These are phyloP conservation scores for Zygosaccharomyces lentus DNA, from an alignment of 805 yeast species.

Conservation along the genomic window DNA sequence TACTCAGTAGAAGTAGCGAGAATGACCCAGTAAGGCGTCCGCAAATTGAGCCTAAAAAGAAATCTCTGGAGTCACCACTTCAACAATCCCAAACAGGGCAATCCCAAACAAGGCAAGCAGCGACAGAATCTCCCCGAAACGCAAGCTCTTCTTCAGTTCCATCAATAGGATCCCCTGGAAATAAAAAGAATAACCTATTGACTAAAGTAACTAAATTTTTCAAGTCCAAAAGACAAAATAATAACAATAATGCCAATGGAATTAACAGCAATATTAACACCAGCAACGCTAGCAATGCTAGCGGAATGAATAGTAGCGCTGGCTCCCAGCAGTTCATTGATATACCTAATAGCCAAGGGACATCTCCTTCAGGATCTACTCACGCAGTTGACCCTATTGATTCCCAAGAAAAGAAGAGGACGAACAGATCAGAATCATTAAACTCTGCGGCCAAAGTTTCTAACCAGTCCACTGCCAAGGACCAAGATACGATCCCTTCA, in stretches of 20 bases:
- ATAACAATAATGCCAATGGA: slow-evolving; percentile 2
- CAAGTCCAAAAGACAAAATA: slow-evolving; percentile 23
- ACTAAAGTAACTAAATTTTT: slow-evolving; percentile 35
- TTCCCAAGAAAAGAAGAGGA: slow-evolving; percentile 11
- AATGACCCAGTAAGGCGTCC: slow-evolving; percentile 2
- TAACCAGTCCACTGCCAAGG: slow-evolving; percentile 9
- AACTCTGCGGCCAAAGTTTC: slow-evolving; percentile 10
- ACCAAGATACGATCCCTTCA: slow-evolving; percentile 3
- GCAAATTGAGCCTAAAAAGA: slow-evolving; percentile 1
- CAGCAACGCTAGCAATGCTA: slow-evolving; percentile 1
- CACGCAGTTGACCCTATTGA: slow-evolving; percentile 4
- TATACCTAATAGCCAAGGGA: slow-evolving; percentile 8
- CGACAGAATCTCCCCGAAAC: slow-evolving; percentile 1
- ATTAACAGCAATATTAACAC: slow-evolving; percentile 2
- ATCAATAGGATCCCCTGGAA: slow-evolving; percentile 2
- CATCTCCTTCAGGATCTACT: slow-evolving; percentile 5
- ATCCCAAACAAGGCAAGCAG: slow-evolving; percentile 2
- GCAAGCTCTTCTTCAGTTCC: neutral
- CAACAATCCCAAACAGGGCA: slow-evolving; percentile 1
- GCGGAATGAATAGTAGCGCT: neutral
- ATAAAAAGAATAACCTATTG: slow-evolving; percentile 31
- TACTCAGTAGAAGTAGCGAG: slow-evolving; percentile 27
- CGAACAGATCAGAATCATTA: slow-evolving; percentile 13
- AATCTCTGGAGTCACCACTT: neutral
- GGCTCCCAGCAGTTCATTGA: slow-evolving; percentile 5